A percentile compares a stretch with the other conserved stretches of the same genome.
Evolutionary conservation across 1,284 basidiomycete species (phyloP).

Genomic region (Puccinia hordei): DNA sequence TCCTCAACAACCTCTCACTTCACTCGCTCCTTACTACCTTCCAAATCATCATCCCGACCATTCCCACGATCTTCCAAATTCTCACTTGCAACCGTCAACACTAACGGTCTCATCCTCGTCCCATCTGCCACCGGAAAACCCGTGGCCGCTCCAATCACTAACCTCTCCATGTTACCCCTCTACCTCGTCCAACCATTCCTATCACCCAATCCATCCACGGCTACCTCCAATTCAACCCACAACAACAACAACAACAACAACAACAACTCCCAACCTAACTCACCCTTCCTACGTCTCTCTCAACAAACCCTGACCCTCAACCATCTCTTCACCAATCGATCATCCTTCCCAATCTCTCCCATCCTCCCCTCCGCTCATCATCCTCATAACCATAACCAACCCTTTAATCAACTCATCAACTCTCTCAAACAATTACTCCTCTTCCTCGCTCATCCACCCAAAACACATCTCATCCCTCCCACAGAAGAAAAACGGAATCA

Average conservation of each 20-base stretch:
- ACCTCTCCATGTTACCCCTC: conserved; percentile 28
- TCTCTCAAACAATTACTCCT: background rate
- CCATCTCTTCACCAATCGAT: background rate
- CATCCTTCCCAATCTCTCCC: background rate
- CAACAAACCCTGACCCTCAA: background rate
- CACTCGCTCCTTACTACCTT: background rate
- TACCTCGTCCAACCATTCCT: conserved; percentile 38
- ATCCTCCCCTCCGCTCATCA: background rate
- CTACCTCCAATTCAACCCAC: too few relatives aligned
- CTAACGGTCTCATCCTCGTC: conserved; percentile 3
- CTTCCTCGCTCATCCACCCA: background rate
- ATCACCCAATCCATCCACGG: conserved; percentile 4
- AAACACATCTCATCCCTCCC: background rate
- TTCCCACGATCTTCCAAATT: background rate
- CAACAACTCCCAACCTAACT: background rate
- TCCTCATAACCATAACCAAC: background rate
- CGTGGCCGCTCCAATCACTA: conserved; percentile 13
- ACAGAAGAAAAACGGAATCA: background rate
- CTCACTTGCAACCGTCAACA: conserved; percentile 3
- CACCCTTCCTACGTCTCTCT: background rate
- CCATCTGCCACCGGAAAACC: background rate
- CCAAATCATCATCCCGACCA: background rate
- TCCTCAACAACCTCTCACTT: conserved; percentile 5
- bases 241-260: too few relatives aligned
- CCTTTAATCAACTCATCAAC: background rate